Evolutionary conservation across 257 asterid species (phyloP).

Genomic region (Anisodus acutangulus): DNA sequence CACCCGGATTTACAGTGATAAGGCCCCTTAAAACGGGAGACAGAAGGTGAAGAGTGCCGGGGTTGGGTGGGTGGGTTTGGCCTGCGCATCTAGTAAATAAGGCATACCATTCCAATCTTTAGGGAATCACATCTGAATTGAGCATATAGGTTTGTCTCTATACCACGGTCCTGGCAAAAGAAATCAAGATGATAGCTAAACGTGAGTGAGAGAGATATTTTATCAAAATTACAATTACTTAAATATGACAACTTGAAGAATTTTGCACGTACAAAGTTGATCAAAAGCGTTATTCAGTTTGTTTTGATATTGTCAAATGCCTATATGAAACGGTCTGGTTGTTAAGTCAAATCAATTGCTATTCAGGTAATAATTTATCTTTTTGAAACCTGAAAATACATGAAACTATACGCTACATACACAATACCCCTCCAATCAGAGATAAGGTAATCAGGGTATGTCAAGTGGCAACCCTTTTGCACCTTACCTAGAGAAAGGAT

Average conservation of each 20-base stretch:
- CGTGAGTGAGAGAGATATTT: not conserved
- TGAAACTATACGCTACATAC: not conserved
- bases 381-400: constrained; percentile 16
- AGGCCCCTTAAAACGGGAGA: not conserved
- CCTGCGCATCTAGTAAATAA: not conserved
- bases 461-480: constrained; percentile 19
- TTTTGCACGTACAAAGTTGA: not conserved
- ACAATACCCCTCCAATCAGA: not conserved
- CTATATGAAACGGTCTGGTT: not conserved
- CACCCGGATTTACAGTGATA: not conserved
- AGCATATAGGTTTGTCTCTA: constrained; percentile 96
- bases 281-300: not conserved
- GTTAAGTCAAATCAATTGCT: not conserved
- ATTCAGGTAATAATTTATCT: not conserved
- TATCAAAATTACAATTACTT: not conserved
- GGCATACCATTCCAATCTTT: constrained; percentile 84
- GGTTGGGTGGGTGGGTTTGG: not conserved
- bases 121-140: constrained; percentile 90
- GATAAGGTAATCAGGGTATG: constrained; percentile 8
- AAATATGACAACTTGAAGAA: constrained; percentile 24
- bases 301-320: constrained; percentile 19
- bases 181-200: not conserved
- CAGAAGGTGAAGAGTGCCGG: not conserved
- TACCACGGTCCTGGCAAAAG: constrained; percentile 82
- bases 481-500: constrained; percentile 2